Evolutionary conservation across 2,329 filamentous ascomycete genomes (phyloP), one percentile per base, ranked within the genome.

Genomic region (Beauveria asiatica): DNA sequence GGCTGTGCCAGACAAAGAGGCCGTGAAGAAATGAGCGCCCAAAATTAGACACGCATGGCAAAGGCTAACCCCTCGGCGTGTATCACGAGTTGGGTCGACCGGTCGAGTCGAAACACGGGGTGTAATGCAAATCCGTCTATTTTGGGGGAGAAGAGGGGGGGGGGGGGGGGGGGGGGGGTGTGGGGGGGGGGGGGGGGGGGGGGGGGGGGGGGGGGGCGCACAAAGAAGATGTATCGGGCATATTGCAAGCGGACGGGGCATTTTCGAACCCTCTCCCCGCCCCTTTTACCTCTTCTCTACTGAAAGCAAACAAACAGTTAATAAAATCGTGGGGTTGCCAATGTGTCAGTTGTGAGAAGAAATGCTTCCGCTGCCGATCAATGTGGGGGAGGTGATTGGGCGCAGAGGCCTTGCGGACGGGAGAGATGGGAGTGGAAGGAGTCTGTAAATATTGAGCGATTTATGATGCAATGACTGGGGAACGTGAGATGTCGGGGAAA

Each of bases 31-130:
- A 21, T 27, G 30, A 3, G 25, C 21, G 39, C 42, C 52, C 8
- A 30, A 42, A n/a, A 19, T 53, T 30, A 54, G 51, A 37, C 39
- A 27, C 19, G 37, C 37, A 41, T 44, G 17, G 23, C 23, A 13
- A 44, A 27, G 17, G 39, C 30, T 13, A 42, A 44, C 21, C 23
- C 42, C 30, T 42, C 19, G 19, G 13, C 13, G 27, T 56, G 41
- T 56, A 46, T 48, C 42, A 56, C 41, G n/a, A 37, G 41, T 39
- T 48, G 53, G 53, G 53, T 25, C 53, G 27, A 21, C 33, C 30
- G 16, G 54, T 57, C 19, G 42, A 57, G 44, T 44, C 54, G 54
- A 57, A 57, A 57, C 54, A 57, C 44, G 44, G 54, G 54, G 16
- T 21, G 11, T 41, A 16, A 57, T 57, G 54, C 54, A 48, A 8